Percentiles rank a stretch among this genome's conserved stretches.
These are phyloP conservation scores for Cladosporium sp. DNA, from an alignment of 2,329 filamentous ascomycete genomes.

Conservation along the genomic window DNA sequence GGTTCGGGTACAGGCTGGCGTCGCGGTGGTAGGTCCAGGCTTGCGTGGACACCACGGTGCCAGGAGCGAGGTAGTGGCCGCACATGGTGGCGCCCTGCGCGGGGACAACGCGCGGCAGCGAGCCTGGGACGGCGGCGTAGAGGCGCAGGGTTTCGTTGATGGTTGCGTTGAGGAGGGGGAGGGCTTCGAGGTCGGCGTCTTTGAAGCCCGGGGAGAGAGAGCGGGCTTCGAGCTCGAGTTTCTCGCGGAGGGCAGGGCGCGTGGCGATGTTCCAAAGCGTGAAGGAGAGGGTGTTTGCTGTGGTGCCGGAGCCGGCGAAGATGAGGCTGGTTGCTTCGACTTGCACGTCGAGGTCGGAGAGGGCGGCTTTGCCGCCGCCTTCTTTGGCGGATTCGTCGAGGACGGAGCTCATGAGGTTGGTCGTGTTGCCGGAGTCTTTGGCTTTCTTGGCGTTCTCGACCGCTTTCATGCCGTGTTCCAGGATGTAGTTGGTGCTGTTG, in stretches of 20 bases:
- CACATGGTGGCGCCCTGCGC: constrained; percentile 22
- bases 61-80: constrained; percentile 32
- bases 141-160: constrained; percentile 34
- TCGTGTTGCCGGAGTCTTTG: constrained; percentile 14
- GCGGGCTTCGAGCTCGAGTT: constrained; percentile 24
- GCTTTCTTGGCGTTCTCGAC: constrained; percentile 21
- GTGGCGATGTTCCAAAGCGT: constrained; percentile 25
- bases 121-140: constrained; percentile 28
- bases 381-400: constrained; percentile 20
- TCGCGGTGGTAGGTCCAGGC: constrained; percentile 36
- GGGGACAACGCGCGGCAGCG: constrained; percentile 24
- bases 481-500: constrained; percentile 17
- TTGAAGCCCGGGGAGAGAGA: constrained; percentile 15
- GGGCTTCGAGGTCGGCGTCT: constrained; percentile 20
- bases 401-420: constrained; percentile 24
- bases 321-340: constrained; percentile 25
- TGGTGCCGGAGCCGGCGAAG: constrained; percentile 30
- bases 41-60: constrained; percentile 33
- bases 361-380: constrained; percentile 18
- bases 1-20: constrained; percentile 17
- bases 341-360: constrained; percentile 24
- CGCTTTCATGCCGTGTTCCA: constrained; percentile 20
- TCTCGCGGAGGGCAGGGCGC: constrained; percentile 17
- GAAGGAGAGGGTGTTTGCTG: constrained; percentile 27
- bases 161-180: constrained; percentile 20